Evolutionary conservation across 352 stramenopile species (phyloP).

Genomic region (Saprolegnia parasitica): DNA sequence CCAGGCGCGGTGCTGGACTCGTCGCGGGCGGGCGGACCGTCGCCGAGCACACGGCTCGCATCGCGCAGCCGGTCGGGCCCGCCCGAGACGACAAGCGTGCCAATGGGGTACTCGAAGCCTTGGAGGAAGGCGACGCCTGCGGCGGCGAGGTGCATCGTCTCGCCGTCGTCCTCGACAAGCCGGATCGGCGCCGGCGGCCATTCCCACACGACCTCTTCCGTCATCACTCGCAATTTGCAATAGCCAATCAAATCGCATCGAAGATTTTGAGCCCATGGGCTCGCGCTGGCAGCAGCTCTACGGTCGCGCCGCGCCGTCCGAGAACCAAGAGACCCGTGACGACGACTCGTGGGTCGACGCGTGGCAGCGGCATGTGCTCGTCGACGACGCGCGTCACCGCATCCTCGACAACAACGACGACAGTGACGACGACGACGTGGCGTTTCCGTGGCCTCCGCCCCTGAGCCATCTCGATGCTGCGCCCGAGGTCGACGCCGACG

Average conservation of each 20-base stretch:
- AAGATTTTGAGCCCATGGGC: not conserved
- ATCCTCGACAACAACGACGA: not conserved
- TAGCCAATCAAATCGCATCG: constrained; percentile 15
- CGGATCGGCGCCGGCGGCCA: constrained; percentile 12
- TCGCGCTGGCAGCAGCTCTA: constrained; percentile 26
- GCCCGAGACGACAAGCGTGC: not conserved
- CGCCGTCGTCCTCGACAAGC: constrained; percentile 12
- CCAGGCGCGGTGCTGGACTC: not conserved
- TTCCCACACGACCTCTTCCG: constrained; percentile 28
- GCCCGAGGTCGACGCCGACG: not conserved
- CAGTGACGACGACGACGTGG: not conserved
- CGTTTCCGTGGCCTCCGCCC: not conserved
- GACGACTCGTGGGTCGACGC: constrained; percentile 4
- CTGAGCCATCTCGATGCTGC: too few relatives aligned
- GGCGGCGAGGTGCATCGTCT: not conserved
- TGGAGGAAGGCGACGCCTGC: constrained; percentile 16
- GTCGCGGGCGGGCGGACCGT: not conserved
- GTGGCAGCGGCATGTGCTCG: not conserved
- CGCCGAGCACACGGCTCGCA: not conserved
- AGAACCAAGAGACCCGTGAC: not conserved
- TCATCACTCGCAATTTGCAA: constrained; percentile 5
- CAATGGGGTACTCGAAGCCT: constrained; percentile 22
- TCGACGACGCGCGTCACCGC: not conserved
- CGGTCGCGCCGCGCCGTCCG: not conserved
- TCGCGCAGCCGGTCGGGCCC: not conserved